Conservation (phyloP, 768 basidiomycete species). For the Podaxis sp. region DNA sequence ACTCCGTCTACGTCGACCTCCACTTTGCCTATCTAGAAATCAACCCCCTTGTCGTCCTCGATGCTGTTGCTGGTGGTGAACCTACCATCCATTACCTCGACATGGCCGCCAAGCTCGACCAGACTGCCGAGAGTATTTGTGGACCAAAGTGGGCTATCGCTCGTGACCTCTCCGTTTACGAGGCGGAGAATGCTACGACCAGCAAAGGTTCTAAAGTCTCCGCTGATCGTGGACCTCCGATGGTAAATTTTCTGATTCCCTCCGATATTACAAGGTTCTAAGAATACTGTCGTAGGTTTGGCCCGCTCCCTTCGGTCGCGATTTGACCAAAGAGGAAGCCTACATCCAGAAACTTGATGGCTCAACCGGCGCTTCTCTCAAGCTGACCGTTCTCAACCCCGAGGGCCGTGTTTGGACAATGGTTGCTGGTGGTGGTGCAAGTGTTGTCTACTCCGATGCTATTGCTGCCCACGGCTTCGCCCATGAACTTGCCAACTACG, state of each 20-base stretch:
- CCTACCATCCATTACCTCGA: conserved; percentile 93
- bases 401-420: conserved; percentile 99
- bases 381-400: conserved; percentile 93
- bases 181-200: conserved; percentile 36
- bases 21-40: conserved; percentile 99
- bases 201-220: conserved; percentile 51
- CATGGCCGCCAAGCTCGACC: conserved; percentile 99
- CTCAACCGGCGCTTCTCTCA: conserved; percentile 96
- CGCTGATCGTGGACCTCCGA: conserved; percentile 94
- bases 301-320: conserved; percentile 95
- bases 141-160: conserved; percentile 99
- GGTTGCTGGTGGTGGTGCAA: conserved; percentile 94
- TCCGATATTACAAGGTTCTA: background rate
- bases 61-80: conserved; percentile 60
- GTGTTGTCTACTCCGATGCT: conserved; percentile 69
- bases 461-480: conserved; percentile 93
- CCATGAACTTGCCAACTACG: conserved; percentile 98
- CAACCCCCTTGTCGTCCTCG: conserved; percentile 95
- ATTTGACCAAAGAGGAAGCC: conserved; percentile 97
- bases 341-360: conserved; percentile 98
- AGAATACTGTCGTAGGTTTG: conserved; percentile 44
- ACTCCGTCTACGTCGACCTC: conserved; percentile 96
- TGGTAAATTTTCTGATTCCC: conserved; percentile 47
- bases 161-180: conserved; percentile 79
- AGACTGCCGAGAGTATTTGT: conserved; percentile 97